phyloP scores from a whole-genome alignment of 78 protist species.

The Pigoraptor vietnamica region DNA sequence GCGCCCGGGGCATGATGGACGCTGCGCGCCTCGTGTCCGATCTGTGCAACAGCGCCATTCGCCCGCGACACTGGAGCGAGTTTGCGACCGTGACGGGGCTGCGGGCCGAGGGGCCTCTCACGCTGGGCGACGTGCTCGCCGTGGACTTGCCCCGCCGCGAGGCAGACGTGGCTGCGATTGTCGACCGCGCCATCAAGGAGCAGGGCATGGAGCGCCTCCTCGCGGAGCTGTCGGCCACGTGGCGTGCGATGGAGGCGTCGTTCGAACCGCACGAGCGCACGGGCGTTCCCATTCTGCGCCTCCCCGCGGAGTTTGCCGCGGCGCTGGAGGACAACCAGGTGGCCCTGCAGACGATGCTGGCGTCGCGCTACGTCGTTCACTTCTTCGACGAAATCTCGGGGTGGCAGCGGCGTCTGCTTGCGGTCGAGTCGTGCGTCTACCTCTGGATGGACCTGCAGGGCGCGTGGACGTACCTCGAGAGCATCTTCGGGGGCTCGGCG shows the following conservation, averaged over 20 bases:
- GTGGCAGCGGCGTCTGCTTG: conserved; percentile 58
- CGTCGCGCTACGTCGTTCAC: conserved; percentile 37
- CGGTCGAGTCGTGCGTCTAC: conserved; percentile 50
- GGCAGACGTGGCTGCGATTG: conserved; percentile 42
- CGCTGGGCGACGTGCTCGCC: conserved; percentile 49
- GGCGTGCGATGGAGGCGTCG: conserved; percentile 59
- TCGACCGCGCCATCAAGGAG: conserved; percentile 54
- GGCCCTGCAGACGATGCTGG: conserved; percentile 56
- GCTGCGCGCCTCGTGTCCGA: conserved; percentile 53
- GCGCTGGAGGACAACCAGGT: conserved; percentile 62
- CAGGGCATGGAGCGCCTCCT: conserved; percentile 58
- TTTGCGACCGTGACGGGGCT: conserved; percentile 12
- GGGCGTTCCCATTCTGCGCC: not conserved
- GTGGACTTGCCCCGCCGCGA: conserved; percentile 53
- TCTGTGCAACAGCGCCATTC: conserved; percentile 50
- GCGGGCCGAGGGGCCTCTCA: not conserved
- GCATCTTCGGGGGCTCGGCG: conserved; percentile 69
- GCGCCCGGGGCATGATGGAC: not conserved
- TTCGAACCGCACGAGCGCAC: conserved; percentile 50
- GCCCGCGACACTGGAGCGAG: conserved; percentile 67
- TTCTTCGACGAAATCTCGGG: conserved; percentile 47
- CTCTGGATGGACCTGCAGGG: conserved; percentile 56
- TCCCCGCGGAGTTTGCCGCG: conserved; percentile 20
- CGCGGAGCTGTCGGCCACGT: conserved; percentile 42
- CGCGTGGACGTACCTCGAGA: conserved; percentile 78